phyloP scores from a whole-genome alignment of 495 filamentous ascomycete species.

The Cladorrhinum samala region DNA sequence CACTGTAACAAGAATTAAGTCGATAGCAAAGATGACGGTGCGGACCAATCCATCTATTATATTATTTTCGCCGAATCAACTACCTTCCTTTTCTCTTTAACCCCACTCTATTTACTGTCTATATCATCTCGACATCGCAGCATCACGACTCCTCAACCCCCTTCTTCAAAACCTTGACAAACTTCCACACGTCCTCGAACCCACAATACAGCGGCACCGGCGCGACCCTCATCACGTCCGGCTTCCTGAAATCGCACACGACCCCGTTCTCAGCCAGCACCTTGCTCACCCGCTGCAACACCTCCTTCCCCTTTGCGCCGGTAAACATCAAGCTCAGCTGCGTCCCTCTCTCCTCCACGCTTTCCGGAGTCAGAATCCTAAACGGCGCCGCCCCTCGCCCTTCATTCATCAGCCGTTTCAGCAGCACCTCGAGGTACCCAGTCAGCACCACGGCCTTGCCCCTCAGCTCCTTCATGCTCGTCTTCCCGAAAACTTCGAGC shows the following conservation, averaged over 20 bases:
- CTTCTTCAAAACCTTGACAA: conserved; percentile 51
- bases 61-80: too few relatives aligned
- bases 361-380: conserved; percentile 70
- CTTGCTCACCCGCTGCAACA: conserved; percentile 62
- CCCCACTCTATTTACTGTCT: neutral
- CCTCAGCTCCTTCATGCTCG: conserved; percentile 60
- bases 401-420: conserved; percentile 35
- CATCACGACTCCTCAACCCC: conserved; percentile 31
- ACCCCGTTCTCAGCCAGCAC: conserved; percentile 61
- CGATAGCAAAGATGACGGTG: too few relatives aligned
- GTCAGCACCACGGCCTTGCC: conserved; percentile 69
- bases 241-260: conserved; percentile 78
- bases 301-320: too few relatives aligned
- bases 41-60: too few relatives aligned
- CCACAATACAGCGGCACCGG: conserved; percentile 84
- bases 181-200: conserved; percentile 72
- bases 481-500: conserved; percentile 66
- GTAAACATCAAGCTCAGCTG: conserved; percentile 73
- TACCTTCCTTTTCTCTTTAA: neutral
- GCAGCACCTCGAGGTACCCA: conserved; percentile 65
- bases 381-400: conserved; percentile 48
- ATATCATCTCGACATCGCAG: neutral
- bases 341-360: conserved; percentile 67
- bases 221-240: conserved; percentile 80
- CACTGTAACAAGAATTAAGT: too few relatives aligned